Conservation (phyloP, 1,284 basidiomycete species). For the Cutaneotrichosporon sp. region DNA sequence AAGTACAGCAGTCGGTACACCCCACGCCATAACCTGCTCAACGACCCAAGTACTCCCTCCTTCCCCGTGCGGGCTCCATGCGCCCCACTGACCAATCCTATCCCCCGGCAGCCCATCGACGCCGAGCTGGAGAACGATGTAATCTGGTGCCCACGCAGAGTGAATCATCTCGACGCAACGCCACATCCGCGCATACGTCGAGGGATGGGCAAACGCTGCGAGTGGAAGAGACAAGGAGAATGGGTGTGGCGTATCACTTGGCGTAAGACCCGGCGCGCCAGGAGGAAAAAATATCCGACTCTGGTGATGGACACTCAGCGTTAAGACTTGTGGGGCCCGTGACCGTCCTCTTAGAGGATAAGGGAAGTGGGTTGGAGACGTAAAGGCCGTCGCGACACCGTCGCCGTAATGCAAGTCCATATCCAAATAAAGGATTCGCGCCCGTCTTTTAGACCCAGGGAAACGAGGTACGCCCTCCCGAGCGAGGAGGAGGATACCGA, state of each 20-base stretch:
- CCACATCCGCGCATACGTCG: constrained; percentile 67
- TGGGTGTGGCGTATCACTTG: constrained; percentile 60
- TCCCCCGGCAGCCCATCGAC: constrained; percentile 82
- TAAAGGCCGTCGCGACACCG: constrained; percentile 77
- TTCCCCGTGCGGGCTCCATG: constrained; percentile 66
- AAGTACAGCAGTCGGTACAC: constrained; percentile 57
- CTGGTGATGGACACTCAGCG: constrained; percentile 78
- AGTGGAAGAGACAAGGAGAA: constrained; percentile 76
- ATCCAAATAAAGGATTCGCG: constrained; percentile 83
- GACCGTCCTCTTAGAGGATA: constrained; percentile 39
- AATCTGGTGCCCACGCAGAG: constrained; percentile 70
- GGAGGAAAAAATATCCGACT: constrained; percentile 79
- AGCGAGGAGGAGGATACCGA: constrained; percentile 61
- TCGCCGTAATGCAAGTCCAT: constrained; percentile 85
- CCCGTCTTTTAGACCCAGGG: constrained; percentile 38
- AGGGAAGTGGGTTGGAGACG: constrained; percentile 37
- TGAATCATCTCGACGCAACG: constrained; percentile 62
- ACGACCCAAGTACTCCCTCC: constrained; percentile 73
- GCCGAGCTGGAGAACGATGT: constrained; percentile 79
- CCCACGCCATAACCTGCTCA: constrained; percentile 62
- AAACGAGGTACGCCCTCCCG: constrained; percentile 23
- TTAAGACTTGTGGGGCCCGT: constrained; percentile 59
- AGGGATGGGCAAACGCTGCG: constrained; percentile 62
- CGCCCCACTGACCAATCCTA: constrained; percentile 65
- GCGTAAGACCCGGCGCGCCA: constrained; percentile 46